These are phyloP conservation scores for Panicum virgatum DNA, from an alignment of 202 grass and related monocot species.

Conservation along the genomic window DNA sequence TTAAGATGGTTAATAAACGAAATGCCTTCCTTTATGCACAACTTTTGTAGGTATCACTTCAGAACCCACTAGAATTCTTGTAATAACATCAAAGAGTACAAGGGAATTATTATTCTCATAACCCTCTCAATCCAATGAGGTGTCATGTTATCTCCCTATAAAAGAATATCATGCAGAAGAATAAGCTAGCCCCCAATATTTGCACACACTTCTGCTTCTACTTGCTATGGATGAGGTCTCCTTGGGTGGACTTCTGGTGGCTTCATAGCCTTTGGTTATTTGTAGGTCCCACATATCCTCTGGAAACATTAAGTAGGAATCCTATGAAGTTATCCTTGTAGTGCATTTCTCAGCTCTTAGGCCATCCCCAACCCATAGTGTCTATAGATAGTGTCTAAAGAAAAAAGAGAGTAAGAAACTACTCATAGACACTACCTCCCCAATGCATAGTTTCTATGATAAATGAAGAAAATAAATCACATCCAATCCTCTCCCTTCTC, in stretches of 20 bases:
- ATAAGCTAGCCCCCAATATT: not conserved
- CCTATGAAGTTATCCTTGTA: not conserved
- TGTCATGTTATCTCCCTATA: not conserved
- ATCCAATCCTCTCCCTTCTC: no score
- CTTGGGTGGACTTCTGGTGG: not conserved
- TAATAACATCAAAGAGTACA: not conserved
- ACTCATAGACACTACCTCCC: no score
- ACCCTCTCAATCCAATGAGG: not conserved
- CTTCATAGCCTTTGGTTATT: not conserved
- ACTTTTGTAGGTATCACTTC: not conserved
- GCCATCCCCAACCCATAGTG: no score
- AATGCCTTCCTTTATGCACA: not conserved
- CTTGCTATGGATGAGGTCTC: not conserved
- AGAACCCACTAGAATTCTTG: not conserved
- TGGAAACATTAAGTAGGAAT: not conserved
- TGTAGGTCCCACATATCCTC: not conserved
- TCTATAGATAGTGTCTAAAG: no score
- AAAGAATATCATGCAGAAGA: not conserved
- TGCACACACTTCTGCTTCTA: not conserved
- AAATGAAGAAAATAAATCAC: no score
- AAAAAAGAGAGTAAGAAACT: no score
- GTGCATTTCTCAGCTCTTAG: not conserved
- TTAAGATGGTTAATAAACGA: not conserved
- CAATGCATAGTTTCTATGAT: no score
- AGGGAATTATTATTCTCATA: not conserved